These are phyloP conservation scores for Colletotrichum tropicale DNA, from an alignment of 2,329 filamentous ascomycete species.

Conservation along the genomic window DNA sequence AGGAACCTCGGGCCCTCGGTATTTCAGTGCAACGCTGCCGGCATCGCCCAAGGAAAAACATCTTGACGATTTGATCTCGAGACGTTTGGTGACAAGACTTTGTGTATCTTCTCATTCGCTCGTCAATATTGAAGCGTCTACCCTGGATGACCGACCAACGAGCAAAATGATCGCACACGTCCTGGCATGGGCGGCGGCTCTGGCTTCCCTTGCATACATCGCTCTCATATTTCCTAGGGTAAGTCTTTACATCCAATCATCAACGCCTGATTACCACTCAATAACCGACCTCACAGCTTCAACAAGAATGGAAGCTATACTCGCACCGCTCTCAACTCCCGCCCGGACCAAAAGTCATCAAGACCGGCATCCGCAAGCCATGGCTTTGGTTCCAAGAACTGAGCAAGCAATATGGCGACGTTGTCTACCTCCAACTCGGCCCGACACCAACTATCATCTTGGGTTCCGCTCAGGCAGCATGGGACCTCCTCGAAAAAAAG, in stretches of 20 bases:
- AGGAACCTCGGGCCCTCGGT: background rate
- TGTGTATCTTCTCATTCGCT: background rate
- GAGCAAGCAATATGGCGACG: slow-evolving; percentile 41
- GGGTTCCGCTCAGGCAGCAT: slow-evolving; percentile 45
- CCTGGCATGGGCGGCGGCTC: slow-evolving; percentile 23
- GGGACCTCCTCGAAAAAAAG: slow-evolving; percentile 47
- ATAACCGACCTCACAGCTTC: slow-evolving; percentile 27
- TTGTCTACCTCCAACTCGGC: slow-evolving; percentile 46
- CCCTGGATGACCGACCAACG: background rate
- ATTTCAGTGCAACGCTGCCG: background rate
- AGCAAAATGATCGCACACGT: background rate
- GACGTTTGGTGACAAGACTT: background rate
- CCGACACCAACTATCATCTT: slow-evolving; percentile 46
- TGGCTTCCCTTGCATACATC: slow-evolving; percentile 26
- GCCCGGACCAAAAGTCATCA: slow-evolving; percentile 39
- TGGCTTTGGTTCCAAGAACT: slow-evolving; percentile 48
- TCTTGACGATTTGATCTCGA: background rate
- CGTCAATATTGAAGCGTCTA: background rate
- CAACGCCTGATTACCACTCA: background rate
- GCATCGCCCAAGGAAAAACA: background rate
- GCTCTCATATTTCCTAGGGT: slow-evolving; percentile 30
- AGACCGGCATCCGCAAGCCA: slow-evolving; percentile 41
- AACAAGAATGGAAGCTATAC: slow-evolving; percentile 42
- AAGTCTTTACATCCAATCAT: background rate
- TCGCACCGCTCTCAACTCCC: slow-evolving; percentile 41